phyloP scores from a whole-genome alignment of 2,329 filamentous ascomycete species.

The Pseudogymnoascus sp. region DNA sequence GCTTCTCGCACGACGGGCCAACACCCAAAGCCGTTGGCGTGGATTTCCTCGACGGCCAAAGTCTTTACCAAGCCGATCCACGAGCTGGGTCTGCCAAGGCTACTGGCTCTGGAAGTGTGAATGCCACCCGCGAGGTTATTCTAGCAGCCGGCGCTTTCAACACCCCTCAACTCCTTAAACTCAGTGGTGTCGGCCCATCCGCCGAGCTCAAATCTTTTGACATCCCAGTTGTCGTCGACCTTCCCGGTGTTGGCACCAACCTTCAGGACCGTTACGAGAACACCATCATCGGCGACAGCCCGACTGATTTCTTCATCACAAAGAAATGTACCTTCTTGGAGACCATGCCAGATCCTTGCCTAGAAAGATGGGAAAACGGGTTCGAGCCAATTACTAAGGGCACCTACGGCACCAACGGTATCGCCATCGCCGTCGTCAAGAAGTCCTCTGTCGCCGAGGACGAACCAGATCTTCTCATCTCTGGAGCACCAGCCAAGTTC shows the following conservation, averaged over 20 bases:
- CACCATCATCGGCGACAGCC: conserved; percentile 35
- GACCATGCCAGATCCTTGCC: conserved; percentile 29
- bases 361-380: conserved; percentile 20
- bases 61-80: conserved; percentile 36
- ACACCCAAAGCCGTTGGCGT: conserved; percentile 34
- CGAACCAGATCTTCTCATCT: conserved; percentile 31
- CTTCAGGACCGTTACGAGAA: conserved; percentile 50
- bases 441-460: conserved; percentile 29
- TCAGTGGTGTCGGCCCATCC: conserved; percentile 37
- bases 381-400: conserved; percentile 18
- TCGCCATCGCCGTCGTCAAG: conserved; percentile 33
- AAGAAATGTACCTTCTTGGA: conserved; percentile 31
- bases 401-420: conserved; percentile 37
- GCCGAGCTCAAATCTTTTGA: conserved; percentile 32
- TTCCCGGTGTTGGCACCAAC: conserved; percentile 56
- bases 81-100: conserved; percentile 25
- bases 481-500: conserved; percentile 24
- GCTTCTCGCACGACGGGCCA: conserved; percentile 28
- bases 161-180: conserved; percentile 39
- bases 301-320: conserved; percentile 31
- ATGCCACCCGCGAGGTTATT: conserved; percentile 38
- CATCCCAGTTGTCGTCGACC: conserved; percentile 45
- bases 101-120: conserved; percentile 25
- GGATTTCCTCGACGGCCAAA: conserved; percentile 34
- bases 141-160: conserved; percentile 40